Base-by-base conservation (phyloP, 331 rosid genomes). In the Rosa hybrid region DNA sequence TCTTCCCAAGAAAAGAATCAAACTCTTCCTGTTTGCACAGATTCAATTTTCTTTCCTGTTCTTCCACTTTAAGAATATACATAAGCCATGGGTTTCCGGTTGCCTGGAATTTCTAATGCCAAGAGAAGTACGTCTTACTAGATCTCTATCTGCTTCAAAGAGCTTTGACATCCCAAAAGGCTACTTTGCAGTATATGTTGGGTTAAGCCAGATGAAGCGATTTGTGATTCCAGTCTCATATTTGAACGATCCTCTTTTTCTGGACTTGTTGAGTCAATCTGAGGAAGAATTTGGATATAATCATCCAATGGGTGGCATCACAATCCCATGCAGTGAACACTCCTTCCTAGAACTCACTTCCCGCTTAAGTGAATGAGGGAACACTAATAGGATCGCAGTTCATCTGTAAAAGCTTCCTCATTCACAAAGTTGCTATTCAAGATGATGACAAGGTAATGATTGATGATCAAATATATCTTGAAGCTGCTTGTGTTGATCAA, bases 271-370 rank as follows among this genome's bases (percentile, higher is more conserved):
- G 18, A 48, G 78, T 42, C 71, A 72, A 71, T 57, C 82, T 17
- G 59, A 85, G 75, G 83, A 79, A 76, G 88, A 86, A 76, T 82
- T 75, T 3, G 86, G 81, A 39, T 85, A 39, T 12, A 75, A 79
- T 53, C 81, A 85, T 72, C 77, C 84, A n/a, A 79, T 82, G 82
- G 86, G 88, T 3, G 82, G 88, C 48, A 75, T 85, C 60, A 76
- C 88, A 44, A 70, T 85, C 13, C 81, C 78, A 10, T 85, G 84
- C 82, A 63, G 59, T 42, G 86, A 85, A 64, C 71, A 82, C 10
- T 25, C 60, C 64, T 79, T 85, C 68, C 20, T 74, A 57, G 71
- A 65, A 68, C 44, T 85, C 25, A 67, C 74, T 21, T 82, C 86
- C 34, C 59, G 41, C 60, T 54, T n/a, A 7, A 74, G 30, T 74